Evolutionary conservation across 352 stramenopile species (phyloP).

Genomic region (Globisporangium paroecandrum): DNA sequence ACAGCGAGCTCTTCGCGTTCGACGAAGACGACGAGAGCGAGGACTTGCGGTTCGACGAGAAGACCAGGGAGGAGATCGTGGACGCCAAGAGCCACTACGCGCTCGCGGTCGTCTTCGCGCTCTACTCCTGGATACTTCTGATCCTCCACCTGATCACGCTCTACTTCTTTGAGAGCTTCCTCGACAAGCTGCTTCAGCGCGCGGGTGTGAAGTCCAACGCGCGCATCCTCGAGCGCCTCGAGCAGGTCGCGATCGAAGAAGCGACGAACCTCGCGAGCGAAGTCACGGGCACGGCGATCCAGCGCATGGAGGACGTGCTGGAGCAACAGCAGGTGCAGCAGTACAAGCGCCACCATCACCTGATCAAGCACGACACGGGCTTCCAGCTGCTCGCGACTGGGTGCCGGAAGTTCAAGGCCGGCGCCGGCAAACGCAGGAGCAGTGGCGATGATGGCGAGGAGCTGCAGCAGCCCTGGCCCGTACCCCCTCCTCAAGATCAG

Average conservation of each 20-base stretch:
- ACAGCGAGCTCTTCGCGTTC: constrained; percentile 17
- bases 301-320: constrained; percentile 29
- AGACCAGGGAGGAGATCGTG: background rate
- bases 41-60: background rate
- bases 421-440: background rate
- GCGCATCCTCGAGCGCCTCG: constrained; percentile 17
- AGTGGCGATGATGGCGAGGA: background rate
- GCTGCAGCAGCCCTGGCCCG: background rate
- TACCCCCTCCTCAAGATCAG: background rate
- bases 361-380: constrained; percentile 19
- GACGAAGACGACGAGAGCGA: constrained; percentile 9
- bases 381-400: constrained; percentile 21
- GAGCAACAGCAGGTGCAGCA: constrained; percentile 14
- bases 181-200: constrained; percentile 6
- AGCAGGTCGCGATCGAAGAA: constrained; percentile 24
- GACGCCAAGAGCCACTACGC: constrained; percentile 7
- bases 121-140: constrained; percentile 12
- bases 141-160: constrained; percentile 7
- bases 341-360: constrained; percentile 3
- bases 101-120: constrained; percentile 8
- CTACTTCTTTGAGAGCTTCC: background rate
- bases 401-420: background rate
- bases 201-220: constrained; percentile 4
- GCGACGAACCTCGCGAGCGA: constrained; percentile 21
- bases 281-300: constrained; percentile 24